Conservation (phyloP, 1,139 yeast genomes). For the Candida smagusa region DNA sequence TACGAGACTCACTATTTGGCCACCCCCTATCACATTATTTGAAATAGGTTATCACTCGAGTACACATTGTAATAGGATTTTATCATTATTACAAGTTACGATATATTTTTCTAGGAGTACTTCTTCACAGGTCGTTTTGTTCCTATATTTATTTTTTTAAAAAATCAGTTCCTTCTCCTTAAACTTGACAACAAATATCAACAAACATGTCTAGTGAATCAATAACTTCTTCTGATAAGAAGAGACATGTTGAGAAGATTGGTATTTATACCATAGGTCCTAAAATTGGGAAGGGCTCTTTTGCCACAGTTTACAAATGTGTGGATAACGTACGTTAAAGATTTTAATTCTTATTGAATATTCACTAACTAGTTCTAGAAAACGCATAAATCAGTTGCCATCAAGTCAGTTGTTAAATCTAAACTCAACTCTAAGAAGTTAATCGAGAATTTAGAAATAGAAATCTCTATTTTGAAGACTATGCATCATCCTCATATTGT, state of each 20-base stretch:
- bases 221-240: constrained; percentile 2
- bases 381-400: constrained; percentile 67
- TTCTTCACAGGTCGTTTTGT: too few relatives aligned
- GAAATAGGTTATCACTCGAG: too few relatives aligned
- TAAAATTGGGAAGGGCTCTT: constrained; percentile 92
- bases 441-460: constrained; percentile 86
- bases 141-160: too few relatives aligned
- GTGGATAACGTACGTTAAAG: constrained; percentile 25
- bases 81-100: too few relatives aligned
- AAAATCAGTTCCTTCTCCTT: not conserved
- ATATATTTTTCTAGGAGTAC: too few relatives aligned
- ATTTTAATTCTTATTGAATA: not conserved
- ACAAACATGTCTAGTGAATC: constrained; percentile 6
- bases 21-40: too few relatives aligned
- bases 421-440: constrained; percentile 82
- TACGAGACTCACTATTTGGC: too few relatives aligned
- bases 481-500: constrained; percentile 94
- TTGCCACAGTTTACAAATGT: constrained; percentile 80
- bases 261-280: constrained; percentile 56
- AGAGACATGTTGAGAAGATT: constrained; percentile 17
- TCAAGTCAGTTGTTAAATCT: constrained; percentile 82
- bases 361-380: constrained; percentile 14
- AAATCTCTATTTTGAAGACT: constrained; percentile 79
- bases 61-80: too few relatives aligned
- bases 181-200: not conserved